Conservation (phyloP, 805 yeast genomes). For the Suhomyces sp. region DNA sequence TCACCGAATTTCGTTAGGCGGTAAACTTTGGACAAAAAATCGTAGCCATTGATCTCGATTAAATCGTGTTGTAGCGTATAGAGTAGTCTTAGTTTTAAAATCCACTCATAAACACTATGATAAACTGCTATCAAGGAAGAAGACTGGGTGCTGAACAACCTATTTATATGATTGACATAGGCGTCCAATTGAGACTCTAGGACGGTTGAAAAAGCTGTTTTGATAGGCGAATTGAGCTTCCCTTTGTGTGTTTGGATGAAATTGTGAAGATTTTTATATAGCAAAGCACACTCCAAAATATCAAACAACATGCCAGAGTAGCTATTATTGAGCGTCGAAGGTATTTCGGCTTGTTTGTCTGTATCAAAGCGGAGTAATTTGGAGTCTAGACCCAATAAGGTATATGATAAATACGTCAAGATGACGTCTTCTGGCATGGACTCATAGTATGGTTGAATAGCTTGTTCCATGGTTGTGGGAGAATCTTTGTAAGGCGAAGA, state of each 20-base stretch:
- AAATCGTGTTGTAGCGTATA: slow-evolving; percentile 39
- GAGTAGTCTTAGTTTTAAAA: slow-evolving; percentile 57
- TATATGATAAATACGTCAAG: slow-evolving; percentile 40
- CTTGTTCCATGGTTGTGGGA: slow-evolving; percentile 7
- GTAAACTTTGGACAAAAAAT: slow-evolving; percentile 52
- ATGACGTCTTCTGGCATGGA: slow-evolving; percentile 25
- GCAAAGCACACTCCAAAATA: slow-evolving; percentile 68
- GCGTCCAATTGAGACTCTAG: slow-evolving; percentile 37
- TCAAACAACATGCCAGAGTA: slow-evolving; percentile 52
- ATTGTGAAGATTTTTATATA: slow-evolving; percentile 48
- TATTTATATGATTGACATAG: slow-evolving; percentile 38
- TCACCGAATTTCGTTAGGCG: slow-evolving; percentile 65
- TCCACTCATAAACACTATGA: slow-evolving; percentile 46
- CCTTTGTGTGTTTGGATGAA: slow-evolving; percentile 25
- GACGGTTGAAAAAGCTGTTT: slow-evolving; percentile 56
- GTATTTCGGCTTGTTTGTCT: slow-evolving; percentile 39
- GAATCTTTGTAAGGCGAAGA: slow-evolving; percentile 13
- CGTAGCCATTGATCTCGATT: slow-evolving; percentile 39
- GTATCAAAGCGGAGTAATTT: slow-evolving; percentile 46
- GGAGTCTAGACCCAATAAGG: slow-evolving; percentile 62
- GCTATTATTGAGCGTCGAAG: slow-evolving; percentile 53
- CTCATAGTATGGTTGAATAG: slow-evolving; percentile 27
- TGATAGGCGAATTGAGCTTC: slow-evolving; percentile 47
- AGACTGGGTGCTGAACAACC: slow-evolving; percentile 25
- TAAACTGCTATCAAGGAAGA: slow-evolving; percentile 35